These are phyloP conservation scores for Aspergillus affinis DNA, from an alignment of 495 filamentous ascomycete species.

Conservation along the genomic window DNA sequence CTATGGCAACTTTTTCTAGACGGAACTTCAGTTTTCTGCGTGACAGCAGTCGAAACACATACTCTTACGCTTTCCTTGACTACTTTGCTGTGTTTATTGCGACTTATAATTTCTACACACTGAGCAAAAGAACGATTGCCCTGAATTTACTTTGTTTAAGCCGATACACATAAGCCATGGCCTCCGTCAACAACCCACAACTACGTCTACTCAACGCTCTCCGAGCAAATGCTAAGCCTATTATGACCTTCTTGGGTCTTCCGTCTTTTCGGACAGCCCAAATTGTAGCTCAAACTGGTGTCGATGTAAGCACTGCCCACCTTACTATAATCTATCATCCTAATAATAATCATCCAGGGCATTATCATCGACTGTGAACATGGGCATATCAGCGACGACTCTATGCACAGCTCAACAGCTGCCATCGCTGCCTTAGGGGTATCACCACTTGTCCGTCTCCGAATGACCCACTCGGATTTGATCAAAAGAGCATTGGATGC, in stretches of 20 bases:
- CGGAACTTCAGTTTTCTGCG: too few species aligned
- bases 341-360: slow-evolving; percentile 15
- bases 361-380: slow-evolving; percentile 35
- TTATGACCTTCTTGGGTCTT: slow-evolving; percentile 35
- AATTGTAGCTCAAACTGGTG: slow-evolving; percentile 32
- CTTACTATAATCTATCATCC: neutral
- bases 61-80: too few species aligned
- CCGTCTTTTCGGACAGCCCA: slow-evolving; percentile 32
- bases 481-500: slow-evolving; percentile 50
- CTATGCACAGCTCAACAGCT: slow-evolving; percentile 83
- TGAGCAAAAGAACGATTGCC: too few species aligned
- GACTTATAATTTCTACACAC: too few species aligned
- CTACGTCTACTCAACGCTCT: slow-evolving; percentile 32
- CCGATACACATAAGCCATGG: too few species aligned
- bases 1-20: too few species aligned
- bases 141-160: too few species aligned
- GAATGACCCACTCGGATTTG: slow-evolving; percentile 50
- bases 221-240: slow-evolving; percentile 23
- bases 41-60: too few species aligned
- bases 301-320: slow-evolving; percentile 21
- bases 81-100: too few species aligned
- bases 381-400: slow-evolving; percentile 54
- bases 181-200: slow-evolving; percentile 22
- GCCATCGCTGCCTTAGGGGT: slow-evolving; percentile 67
- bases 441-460: slow-evolving; percentile 65